These are phyloP conservation scores for Agaricales sp. DNA, from an alignment of 1,284 basidiomycete species.

Conservation along the genomic window DNA sequence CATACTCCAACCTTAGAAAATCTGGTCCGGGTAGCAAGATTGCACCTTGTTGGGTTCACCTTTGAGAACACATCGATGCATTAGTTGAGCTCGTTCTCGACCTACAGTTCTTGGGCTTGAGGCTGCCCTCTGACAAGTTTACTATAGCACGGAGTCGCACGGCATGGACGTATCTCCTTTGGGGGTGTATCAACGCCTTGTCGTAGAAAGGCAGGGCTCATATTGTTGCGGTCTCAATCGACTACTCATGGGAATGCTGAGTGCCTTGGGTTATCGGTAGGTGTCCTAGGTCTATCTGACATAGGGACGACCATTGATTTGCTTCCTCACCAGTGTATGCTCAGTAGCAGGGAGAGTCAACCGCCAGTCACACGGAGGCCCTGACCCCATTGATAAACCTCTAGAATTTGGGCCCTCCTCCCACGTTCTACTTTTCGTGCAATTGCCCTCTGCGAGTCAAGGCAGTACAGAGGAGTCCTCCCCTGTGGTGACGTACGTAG, in stretches of 20 bases:
- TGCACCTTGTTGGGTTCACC: background rate
- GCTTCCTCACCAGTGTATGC: background rate
- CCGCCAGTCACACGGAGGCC: background rate
- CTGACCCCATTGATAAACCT: too few relatives aligned
- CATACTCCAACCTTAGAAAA: background rate
- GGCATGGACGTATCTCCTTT: background rate
- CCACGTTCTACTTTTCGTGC: background rate
- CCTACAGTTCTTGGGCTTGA: too few relatives aligned
- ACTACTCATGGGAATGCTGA: constrained; percentile 12
- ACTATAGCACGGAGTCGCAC: background rate
- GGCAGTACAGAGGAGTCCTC: too few relatives aligned
- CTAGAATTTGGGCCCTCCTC: background rate
- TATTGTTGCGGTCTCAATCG: constrained; percentile 13
- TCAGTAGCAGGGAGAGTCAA: background rate
- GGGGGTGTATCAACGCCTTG: constrained; percentile 8
- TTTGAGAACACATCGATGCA: background rate
- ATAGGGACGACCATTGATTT: too few relatives aligned
- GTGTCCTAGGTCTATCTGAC: background rate
- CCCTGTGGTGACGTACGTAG: background rate
- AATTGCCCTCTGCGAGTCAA: too few relatives aligned
- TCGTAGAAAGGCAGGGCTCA: constrained; percentile 11
- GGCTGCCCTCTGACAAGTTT: background rate
- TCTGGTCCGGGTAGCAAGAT: background rate
- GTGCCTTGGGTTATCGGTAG: constrained; percentile 13
- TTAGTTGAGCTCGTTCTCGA: background rate